A percentile compares a stretch with the other conserved stretches of the same genome.
Conservation (phyloP, 805 yeast genomes). For the Cyberlindnera petersonii region DNA sequence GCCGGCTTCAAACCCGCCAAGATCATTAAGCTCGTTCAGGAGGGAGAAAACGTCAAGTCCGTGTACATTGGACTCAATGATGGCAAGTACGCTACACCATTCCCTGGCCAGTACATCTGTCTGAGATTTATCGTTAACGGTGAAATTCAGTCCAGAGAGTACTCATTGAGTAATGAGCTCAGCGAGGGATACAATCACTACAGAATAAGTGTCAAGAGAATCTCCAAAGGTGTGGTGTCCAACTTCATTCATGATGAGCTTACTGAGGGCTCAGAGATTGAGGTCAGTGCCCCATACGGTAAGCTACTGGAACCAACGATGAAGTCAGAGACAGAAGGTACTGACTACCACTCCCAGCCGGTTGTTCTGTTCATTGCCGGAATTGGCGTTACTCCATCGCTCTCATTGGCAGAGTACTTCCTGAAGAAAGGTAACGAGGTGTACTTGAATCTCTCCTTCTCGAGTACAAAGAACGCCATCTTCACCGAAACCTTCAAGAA, state of each 20-base stretch:
- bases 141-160: constrained; percentile 50
- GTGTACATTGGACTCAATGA: constrained; percentile 47
- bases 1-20: constrained; percentile 51
- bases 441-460: constrained; percentile 15
- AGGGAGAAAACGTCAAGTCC: constrained; percentile 45
- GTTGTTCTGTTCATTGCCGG: constrained; percentile 54
- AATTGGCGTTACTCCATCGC: constrained; percentile 63
- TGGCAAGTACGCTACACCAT: constrained; percentile 33
- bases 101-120: constrained; percentile 40
- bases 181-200: constrained; percentile 34
- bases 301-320: constrained; percentile 35
- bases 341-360: constrained; percentile 19
- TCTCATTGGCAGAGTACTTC: constrained; percentile 45
- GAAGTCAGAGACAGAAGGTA: constrained; percentile 22
- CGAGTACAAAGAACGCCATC: constrained; percentile 9
- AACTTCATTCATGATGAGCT: constrained; percentile 44
- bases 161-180: constrained; percentile 46
- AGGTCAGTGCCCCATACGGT: constrained; percentile 59
- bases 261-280: constrained; percentile 44
- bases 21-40: constrained; percentile 39
- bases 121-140: constrained; percentile 35
- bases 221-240: constrained; percentile 48
- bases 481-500: constrained; percentile 17
- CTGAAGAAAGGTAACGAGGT: constrained; percentile 17
- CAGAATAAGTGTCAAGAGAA: constrained; percentile 54